Evolutionary conservation across 1,139 yeast species (phyloP), one percentile per base, ranked within the genome.

Genomic region (Diutina ranongensis): DNA sequence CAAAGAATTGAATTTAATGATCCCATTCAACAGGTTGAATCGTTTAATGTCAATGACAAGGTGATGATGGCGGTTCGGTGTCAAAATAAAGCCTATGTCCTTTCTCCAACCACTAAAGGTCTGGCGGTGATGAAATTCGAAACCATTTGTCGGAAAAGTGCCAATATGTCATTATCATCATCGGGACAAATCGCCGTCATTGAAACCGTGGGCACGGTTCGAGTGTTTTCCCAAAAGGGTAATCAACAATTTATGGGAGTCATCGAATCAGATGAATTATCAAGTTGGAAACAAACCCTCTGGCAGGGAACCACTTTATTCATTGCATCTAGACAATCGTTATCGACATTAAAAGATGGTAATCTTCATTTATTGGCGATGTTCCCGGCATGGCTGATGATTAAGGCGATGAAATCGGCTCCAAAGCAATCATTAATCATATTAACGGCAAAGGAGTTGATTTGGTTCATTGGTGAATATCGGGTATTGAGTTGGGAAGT

Each of bases 401-500:
- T 38, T 15, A 2, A 15, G 10, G 20, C 19, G 4, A 2, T 38
- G 1, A 8, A n/a, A 18, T 9, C 16, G 20, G 42, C 21, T 8
- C 32, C 31, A 12, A 5, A n/a, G 3, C n/a, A 25, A 7, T 38
- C 42, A 2, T 18, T 38, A 9, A 15, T 38, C 3, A 25, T 38
- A 8, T n/a, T 22, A 1, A 38, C 42, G 3, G 10, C 42, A 5
- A 15, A 25, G 4, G 42, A 38, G 8, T 15, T 38, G 20, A 25
- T 38, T 2, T 38, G 42, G 42, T 38, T n/a, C 32, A n/a, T n/a
- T 9, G 42, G 32, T 2, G 16, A 25, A 5, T 15, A 38, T 12
- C 42, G 42, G 18, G 42, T 38, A 5, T n/a, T 38, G n/a, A 25
- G 33, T 25, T 38, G 42, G 42, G 42, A 38, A 10, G 18, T 38